Percentiles rank a stretch among this genome's conserved stretches.
These are phyloP conservation scores for Knoxdaviesia proteae DNA, from an alignment of 2,329 filamentous ascomycete species.

Conservation along the genomic window DNA sequence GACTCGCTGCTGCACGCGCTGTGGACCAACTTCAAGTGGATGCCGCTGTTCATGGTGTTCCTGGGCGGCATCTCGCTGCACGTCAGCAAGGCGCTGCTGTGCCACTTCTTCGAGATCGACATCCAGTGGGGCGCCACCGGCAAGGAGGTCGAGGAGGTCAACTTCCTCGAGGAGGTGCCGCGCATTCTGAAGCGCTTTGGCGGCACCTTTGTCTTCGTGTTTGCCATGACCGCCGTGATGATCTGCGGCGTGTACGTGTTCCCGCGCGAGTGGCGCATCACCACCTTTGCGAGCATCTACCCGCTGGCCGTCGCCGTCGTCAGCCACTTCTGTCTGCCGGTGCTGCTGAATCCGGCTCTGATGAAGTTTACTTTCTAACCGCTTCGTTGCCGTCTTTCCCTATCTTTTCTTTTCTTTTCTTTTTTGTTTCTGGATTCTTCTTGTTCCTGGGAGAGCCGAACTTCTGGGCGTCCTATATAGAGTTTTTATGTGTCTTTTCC, in stretches of 20 bases:
- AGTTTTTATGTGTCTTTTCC: neutral
- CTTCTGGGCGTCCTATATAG: too few relatives aligned
- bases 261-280: slow-evolving; percentile 33
- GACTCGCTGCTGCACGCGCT: slow-evolving; percentile 23
- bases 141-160: slow-evolving; percentile 34
- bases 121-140: slow-evolving; percentile 33
- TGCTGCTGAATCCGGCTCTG: slow-evolving; percentile 39
- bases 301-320: slow-evolving; percentile 30
- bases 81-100: slow-evolving; percentile 18
- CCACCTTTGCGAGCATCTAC: slow-evolving; percentile 35
- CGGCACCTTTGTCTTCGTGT: slow-evolving; percentile 27
- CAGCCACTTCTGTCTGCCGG: slow-evolving; percentile 35
- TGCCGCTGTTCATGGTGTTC: slow-evolving; percentile 28
- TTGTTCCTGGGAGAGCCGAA: too few relatives aligned
- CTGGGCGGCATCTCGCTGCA: slow-evolving; percentile 22
- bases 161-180: slow-evolving; percentile 34
- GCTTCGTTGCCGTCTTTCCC: neutral
- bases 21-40: slow-evolving; percentile 40
- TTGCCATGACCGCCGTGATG: slow-evolving; percentile 22
- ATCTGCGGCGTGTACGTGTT: slow-evolving; percentile 23
- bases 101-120: slow-evolving; percentile 20
- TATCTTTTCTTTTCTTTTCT: neutral
- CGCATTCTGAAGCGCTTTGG: slow-evolving; percentile 31
- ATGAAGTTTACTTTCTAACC: slow-evolving; percentile 19
- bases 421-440: neutral